Percentiles rank a stretch among this genome's conserved stretches.
phyloP scores from a whole-genome alignment of 2,329 filamentous ascomycete species.

The Ampelomyces quisqualis region DNA sequence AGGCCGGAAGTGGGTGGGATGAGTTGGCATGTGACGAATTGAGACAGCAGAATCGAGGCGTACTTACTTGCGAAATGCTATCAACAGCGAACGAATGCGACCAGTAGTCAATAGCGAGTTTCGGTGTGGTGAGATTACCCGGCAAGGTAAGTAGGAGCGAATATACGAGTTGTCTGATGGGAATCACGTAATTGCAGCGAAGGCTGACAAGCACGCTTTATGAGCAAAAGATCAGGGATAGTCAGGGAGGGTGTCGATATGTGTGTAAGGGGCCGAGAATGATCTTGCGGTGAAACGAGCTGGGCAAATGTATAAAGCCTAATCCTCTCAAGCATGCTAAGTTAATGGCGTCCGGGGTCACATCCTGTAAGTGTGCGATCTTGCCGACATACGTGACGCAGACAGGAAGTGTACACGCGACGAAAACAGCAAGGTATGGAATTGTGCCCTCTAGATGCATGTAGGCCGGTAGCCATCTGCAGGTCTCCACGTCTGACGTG shows the following conservation, averaged over 20 bases:
- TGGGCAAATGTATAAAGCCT: constrained; percentile 26
- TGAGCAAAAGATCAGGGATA: constrained; percentile 6
- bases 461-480: constrained; percentile 9
- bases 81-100: constrained; percentile 1
- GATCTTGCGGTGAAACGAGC: constrained; percentile 4
- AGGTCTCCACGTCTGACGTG: constrained; percentile 15
- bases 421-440: no score
- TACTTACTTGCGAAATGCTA: constrained; percentile 28
- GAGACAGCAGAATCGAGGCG: constrained; percentile 32
- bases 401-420: no score
- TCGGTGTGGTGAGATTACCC: constrained; percentile 17
- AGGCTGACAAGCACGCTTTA: constrained; percentile 11
- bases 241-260: constrained; percentile 4
- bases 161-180: constrained; percentile 1
- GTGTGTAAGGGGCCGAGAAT: constrained; percentile 8
- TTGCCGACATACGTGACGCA: no score
- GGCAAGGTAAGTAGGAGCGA: constrained; percentile 16
- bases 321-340: constrained; percentile 19
- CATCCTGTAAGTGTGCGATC: no score
- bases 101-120: background rate
- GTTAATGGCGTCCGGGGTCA: constrained; percentile 22
- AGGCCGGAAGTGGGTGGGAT: constrained; percentile 32
- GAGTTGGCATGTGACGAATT: constrained; percentile 38
- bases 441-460: no score
- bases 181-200: constrained; percentile 3